Evolutionary conservation across 345 rosid species (phyloP).

Genomic region (Syzygium jambos): DNA sequence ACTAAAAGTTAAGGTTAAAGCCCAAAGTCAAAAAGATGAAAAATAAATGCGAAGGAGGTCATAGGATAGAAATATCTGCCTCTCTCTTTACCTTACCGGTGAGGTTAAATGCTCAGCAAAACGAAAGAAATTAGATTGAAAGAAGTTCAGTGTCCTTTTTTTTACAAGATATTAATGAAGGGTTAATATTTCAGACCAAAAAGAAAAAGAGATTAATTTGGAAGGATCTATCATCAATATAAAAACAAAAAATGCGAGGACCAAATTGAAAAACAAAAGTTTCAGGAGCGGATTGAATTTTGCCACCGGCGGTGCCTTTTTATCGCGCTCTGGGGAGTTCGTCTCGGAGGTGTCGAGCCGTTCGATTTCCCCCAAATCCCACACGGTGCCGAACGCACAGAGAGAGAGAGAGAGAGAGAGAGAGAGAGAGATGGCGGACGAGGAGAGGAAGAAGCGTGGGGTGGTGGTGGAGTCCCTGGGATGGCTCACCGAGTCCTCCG

Average conservation of each 20-base stretch:
- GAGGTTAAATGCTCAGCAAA: too few species aligned
- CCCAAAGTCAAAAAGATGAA: not conserved
- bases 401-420: not conserved
- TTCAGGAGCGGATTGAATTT: not conserved
- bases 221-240: too few species aligned
- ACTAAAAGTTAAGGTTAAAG: not conserved
- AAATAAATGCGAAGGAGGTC: not conserved
- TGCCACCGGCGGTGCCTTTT: not conserved
- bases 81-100: too few species aligned
- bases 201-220: too few species aligned
- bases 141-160: too few species aligned
- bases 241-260: not conserved
- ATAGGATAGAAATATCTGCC: not conserved
- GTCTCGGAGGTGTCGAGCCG: not conserved
- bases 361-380: not conserved
- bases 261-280: not conserved
- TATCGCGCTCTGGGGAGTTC: not conserved
- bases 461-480: conserved; percentile 79
- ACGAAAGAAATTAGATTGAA: too few species aligned
- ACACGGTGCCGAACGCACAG: not conserved
- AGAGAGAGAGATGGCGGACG: not conserved
- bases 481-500: conserved; percentile 92
- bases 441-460: conserved; percentile 42
- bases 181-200: too few species aligned
- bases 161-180: too few species aligned